Conservation (phyloP, 2,329 filamentous ascomycete genomes). For the Pseudogymnoascus sp. region DNA sequence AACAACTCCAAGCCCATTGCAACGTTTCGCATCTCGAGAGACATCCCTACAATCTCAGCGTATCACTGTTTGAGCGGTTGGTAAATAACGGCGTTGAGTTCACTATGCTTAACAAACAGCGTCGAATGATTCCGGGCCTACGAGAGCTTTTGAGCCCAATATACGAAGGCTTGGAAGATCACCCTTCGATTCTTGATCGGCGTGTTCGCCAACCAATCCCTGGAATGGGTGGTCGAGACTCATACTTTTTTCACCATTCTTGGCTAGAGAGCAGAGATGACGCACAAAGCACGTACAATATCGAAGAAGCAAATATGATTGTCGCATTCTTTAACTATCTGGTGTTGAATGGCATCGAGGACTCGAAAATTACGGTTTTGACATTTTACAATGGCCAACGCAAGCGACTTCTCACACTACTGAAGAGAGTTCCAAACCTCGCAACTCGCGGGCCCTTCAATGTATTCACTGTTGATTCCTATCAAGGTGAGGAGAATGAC, state of each 20-base stretch:
- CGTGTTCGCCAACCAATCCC: slow-evolving; percentile 49
- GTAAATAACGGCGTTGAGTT: slow-evolving; percentile 50
- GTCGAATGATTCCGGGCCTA: slow-evolving; percentile 65
- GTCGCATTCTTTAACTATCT: slow-evolving; percentile 67
- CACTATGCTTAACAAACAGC: slow-evolving; percentile 53
- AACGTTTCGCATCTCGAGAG: slow-evolving; percentile 48
- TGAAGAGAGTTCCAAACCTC: slow-evolving; percentile 40
- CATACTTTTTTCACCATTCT: slow-evolving; percentile 57
- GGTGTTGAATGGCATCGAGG: slow-evolving; percentile 55
- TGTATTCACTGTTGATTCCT: slow-evolving; percentile 79
- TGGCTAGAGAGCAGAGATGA: slow-evolving; percentile 60
- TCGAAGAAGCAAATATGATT: slow-evolving; percentile 69
- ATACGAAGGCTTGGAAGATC: slow-evolving; percentile 54
- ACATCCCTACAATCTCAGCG: slow-evolving; percentile 52
- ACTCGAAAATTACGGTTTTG: slow-evolving; percentile 65
- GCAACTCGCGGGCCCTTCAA: slow-evolving; percentile 35
- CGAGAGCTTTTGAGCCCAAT: slow-evolving; percentile 51
- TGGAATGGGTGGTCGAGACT: slow-evolving; percentile 56
- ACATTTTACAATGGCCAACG: slow-evolving; percentile 87
- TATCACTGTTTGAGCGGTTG: slow-evolving; percentile 65
- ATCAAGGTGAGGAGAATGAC: slow-evolving; percentile 87
- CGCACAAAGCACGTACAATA: slow-evolving; percentile 63
- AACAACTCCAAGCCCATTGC: slow-evolving; percentile 59
- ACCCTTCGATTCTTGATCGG: slow-evolving; percentile 46
- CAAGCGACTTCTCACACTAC: slow-evolving; percentile 50